phyloP scores from a whole-genome alignment of 306 rosid genomes.

The barrel medic (Medicago truncatula) region DNA sequence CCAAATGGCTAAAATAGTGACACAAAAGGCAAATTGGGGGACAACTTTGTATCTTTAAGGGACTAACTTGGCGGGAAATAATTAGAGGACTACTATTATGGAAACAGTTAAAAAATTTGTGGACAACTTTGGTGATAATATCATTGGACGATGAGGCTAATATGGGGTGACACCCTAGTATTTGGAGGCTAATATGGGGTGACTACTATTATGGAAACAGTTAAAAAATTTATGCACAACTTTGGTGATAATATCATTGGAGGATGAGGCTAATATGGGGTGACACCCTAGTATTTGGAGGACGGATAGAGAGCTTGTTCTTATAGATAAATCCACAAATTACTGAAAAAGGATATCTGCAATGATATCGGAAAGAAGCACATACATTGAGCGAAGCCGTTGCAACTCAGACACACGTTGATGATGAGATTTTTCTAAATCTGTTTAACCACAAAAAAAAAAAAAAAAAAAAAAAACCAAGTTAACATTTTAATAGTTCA shows the following conservation, averaged over 20 bases:
- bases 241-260: conserved; percentile 1
- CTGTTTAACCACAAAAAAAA: conserved; percentile 57
- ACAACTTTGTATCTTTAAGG: neutral
- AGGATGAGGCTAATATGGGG: conserved; percentile 1
- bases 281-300: conserved; percentile 11
- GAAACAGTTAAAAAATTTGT: neutral
- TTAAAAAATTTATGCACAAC: neutral
- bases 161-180: neutral
- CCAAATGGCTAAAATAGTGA: neutral
- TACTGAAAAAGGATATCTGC: conserved; percentile 30
- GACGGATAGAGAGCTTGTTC: neutral
- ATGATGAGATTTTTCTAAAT: conserved; percentile 93
- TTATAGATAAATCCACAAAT: conserved; percentile 13
- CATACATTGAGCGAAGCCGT: conserved; percentile 89
- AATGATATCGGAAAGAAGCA: conserved; percentile 37
- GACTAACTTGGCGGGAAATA: neutral
- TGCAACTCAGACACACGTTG: conserved; percentile 95
- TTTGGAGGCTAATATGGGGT: no score
- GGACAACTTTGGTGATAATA: neutral
- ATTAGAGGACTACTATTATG: neutral
- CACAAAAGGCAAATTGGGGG: neutral
- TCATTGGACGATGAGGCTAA: conserved; percentile 5
- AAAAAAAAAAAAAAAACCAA: neutral
- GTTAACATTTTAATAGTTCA: conserved; percentile 11
- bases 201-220: neutral